Evolutionary conservation across 2,329 filamentous ascomycete species (phyloP), one percentile per base, ranked within the genome.

Genomic region (Alternaria brassicae): DNA sequence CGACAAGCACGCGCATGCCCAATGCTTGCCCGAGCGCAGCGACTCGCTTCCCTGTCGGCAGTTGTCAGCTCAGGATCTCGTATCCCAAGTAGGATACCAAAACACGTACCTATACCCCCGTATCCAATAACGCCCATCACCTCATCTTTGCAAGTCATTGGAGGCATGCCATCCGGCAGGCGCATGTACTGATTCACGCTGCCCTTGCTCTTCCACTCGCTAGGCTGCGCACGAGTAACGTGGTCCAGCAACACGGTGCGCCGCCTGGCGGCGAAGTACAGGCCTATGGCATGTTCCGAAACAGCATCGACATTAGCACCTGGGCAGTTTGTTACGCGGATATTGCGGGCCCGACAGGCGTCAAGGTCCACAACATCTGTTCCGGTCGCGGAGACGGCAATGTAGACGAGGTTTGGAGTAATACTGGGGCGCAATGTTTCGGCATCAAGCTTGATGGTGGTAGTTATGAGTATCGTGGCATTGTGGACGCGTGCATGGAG

Each of bases 91-190:
- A 41, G 57, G 61, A 21, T 30, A 50, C 28, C 25, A n/a, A 27
- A 25, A 40, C 68, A 71, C 68, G 39, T 65, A 70, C 82, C 83
- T 32, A 85, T 71, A 15, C 76, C 75, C 1, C 83, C 83, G 68
- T 84, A 84, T 1, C 83, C 83, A 52, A 85, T 71, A 55, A 85
- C 77, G 1, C 81, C 83, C 62, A 83, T 67, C 3, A 80, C 77
- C 70, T 85, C 83, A 56, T 85, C 82, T 19, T 73, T 69, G 67
- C 80, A 82, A 1, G 79, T 81, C 62, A 83, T 63, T 40, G 82
- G 81, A 23, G 80, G 77, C 27, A 66, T 66, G 64, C 78, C 68
- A 71, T 75, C 69, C 10, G 58, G 56, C 59, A 80, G 76, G 19
- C 70, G 63, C 71, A 78, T 66, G 53, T 68, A 58, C 9, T 57